Evolutionary conservation across 2,329 filamentous ascomycete genomes (phyloP).

Genomic region (Aspergillus texensis): DNA sequence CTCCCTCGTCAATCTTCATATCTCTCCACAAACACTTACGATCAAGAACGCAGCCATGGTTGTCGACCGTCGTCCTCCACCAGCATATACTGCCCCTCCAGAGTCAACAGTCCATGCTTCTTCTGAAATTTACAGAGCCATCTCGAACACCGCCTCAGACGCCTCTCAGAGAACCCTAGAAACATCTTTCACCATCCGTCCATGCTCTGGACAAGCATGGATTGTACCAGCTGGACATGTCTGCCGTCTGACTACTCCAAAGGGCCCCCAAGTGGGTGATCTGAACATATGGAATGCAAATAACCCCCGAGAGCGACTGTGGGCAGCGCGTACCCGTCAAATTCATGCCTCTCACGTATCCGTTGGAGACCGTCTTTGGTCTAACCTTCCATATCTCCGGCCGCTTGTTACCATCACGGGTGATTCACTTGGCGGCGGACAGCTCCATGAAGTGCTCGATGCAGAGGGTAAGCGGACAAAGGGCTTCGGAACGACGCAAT

Average conservation of each 20-base stretch:
- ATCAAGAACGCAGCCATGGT: constrained; percentile 26
- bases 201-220: constrained; percentile 75
- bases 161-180: constrained; percentile 32
- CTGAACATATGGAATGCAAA: constrained; percentile 78
- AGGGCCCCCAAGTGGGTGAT: constrained; percentile 80
- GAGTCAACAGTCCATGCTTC: constrained; percentile 40
- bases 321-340: constrained; percentile 77
- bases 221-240: constrained; percentile 68
- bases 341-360: constrained; percentile 75
- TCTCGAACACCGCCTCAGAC: constrained; percentile 38
- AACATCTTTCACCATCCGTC: constrained; percentile 65
- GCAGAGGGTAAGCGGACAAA: constrained; percentile 36
- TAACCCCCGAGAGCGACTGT: constrained; percentile 80
- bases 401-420: constrained; percentile 71
- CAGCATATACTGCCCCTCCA: constrained; percentile 42
- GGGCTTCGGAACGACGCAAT: constrained; percentile 46
- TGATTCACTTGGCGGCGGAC: constrained; percentile 61
- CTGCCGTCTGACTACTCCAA: constrained; percentile 72
- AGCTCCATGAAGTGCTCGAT: constrained; percentile 39
- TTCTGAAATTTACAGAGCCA: constrained; percentile 38
- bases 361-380: constrained; percentile 75
- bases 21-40: neutral
- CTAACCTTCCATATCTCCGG: constrained; percentile 73
- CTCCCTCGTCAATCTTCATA: neutral
- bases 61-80: constrained; percentile 36